These are phyloP conservation scores for Coniochaeta ligniaria DNA, from an alignment of 2,329 filamentous ascomycete species.

Conservation along the genomic window DNA sequence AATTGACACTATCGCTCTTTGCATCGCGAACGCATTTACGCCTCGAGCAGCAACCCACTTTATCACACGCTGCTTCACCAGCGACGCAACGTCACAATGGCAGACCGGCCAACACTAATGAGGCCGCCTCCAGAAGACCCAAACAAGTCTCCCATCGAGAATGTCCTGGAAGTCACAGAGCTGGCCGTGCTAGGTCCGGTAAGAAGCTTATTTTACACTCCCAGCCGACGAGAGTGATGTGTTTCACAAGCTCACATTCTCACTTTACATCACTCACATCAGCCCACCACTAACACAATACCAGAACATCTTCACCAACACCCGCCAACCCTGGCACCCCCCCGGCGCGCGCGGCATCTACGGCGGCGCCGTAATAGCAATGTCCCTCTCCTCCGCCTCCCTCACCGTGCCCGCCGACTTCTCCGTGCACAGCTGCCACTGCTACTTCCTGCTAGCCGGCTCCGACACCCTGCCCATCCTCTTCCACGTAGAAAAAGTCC, in stretches of 20 bases:
- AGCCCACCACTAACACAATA: not conserved
- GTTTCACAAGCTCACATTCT: not conserved
- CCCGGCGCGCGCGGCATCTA: conserved; percentile 89
- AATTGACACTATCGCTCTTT: not conserved
- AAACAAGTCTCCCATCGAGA: conserved; percentile 76
- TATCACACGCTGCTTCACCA: too few relatives aligned
- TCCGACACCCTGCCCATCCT: conserved; percentile 78
- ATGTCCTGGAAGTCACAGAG: conserved; percentile 79
- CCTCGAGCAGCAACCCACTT: too few relatives aligned
- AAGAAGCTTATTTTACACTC: conserved; percentile 19
- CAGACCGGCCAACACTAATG: conserved; percentile 52
- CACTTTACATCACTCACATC: conserved; percentile 2
- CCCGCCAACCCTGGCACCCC: conserved; percentile 85
- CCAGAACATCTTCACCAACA: conserved; percentile 91
- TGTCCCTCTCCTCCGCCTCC: conserved; percentile 82
- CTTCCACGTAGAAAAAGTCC: conserved; percentile 91
- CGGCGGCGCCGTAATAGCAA: conserved; percentile 87
- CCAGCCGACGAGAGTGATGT: not conserved
- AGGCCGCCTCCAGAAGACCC: conserved; percentile 66
- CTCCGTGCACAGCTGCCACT: conserved; percentile 92
- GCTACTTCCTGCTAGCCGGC: conserved; percentile 94
- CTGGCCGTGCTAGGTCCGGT: conserved; percentile 69
- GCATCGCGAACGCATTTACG: too few relatives aligned
- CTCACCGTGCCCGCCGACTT: conserved; percentile 77
- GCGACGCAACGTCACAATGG: conserved; percentile 15